phyloP scores from a whole-genome alignment of 169 alveolate genomes.

The Eimeria sp. region DNA sequence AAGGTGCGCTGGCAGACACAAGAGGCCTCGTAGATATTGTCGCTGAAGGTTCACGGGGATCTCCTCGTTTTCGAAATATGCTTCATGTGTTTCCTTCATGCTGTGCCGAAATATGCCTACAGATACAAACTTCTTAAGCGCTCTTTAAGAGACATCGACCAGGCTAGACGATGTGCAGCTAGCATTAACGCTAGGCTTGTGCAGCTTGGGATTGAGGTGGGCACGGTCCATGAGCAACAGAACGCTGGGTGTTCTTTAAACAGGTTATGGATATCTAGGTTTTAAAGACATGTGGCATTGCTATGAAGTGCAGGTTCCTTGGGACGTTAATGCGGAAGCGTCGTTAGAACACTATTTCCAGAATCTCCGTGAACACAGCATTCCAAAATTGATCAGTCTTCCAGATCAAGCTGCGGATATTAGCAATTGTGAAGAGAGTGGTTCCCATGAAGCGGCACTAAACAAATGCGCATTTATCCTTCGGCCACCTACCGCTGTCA shows the following conservation, averaged over 20 bases:
- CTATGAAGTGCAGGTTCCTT: conserved; percentile 7
- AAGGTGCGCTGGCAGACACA: neutral
- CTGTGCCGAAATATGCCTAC: neutral
- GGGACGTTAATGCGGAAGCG: conserved; percentile 13
- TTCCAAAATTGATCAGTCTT: conserved; percentile 20
- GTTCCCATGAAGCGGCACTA: neutral
- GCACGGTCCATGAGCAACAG: neutral
- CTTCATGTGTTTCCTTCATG: neutral
- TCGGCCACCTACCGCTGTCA: neutral
- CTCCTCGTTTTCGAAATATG: neutral
- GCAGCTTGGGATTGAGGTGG: conserved; percentile 63
- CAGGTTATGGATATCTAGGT: no score
- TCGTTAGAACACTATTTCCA: conserved; percentile 39
- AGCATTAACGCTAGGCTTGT: conserved; percentile 42
- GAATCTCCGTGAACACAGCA: conserved; percentile 17
- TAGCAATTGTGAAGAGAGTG: neutral
- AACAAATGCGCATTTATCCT: neutral
- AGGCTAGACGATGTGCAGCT: conserved; percentile 51
- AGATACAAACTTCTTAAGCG: conserved; percentile 13
- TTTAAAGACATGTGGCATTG: neutral
- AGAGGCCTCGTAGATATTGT: neutral
- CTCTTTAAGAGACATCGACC: conserved; percentile 13
- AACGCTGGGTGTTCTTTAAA: neutral
- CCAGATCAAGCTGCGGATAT: neutral
- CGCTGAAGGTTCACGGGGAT: neutral